phyloP scores from a whole-genome alignment of 2,329 filamentous ascomycete genomes.

The Paracoccidioides brasiliensis region DNA sequence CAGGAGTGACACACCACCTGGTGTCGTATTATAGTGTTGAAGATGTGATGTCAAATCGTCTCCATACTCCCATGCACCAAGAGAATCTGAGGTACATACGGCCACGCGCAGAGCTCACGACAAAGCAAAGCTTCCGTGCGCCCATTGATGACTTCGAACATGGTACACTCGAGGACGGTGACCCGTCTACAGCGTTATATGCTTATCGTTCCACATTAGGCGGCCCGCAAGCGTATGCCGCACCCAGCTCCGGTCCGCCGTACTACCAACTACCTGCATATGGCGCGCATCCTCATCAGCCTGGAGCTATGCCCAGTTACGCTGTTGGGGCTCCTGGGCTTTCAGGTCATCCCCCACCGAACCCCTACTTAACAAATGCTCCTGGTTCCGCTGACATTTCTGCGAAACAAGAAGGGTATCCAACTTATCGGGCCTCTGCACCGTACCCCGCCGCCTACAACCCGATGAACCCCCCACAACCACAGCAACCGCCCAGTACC shows the following conservation, averaged over 20 bases:
- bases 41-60: slow-evolving; percentile 53
- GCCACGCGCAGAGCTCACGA: slow-evolving; percentile 46
- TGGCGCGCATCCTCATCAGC: slow-evolving; percentile 21
- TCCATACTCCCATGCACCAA: slow-evolving; percentile 47
- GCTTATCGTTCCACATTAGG: slow-evolving; percentile 29
- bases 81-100: slow-evolving; percentile 37
- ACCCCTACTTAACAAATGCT: slow-evolving; percentile 26
- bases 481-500: slow-evolving; percentile 21
- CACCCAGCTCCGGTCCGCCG: slow-evolving; percentile 17
- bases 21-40: slow-evolving; percentile 80
- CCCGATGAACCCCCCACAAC: slow-evolving; percentile 17
- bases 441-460: slow-evolving; percentile 26
- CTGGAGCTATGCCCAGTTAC: slow-evolving; percentile 23
- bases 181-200: slow-evolving; percentile 28
- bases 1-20: slow-evolving; percentile 66
- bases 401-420: slow-evolving; percentile 27
- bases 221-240: slow-evolving; percentile 21
- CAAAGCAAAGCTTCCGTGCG: slow-evolving; percentile 53
- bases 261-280: not conserved
- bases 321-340: slow-evolving; percentile 21
- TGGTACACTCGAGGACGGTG: slow-evolving; percentile 24
- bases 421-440: slow-evolving; percentile 19
- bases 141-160: slow-evolving; percentile 48
- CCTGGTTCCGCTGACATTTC: slow-evolving; percentile 18
- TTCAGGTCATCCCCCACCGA: slow-evolving; percentile 22